Conservation (phyloP, 169 alveolate genomes). For the Cardiosporidium cionae region DNA sequence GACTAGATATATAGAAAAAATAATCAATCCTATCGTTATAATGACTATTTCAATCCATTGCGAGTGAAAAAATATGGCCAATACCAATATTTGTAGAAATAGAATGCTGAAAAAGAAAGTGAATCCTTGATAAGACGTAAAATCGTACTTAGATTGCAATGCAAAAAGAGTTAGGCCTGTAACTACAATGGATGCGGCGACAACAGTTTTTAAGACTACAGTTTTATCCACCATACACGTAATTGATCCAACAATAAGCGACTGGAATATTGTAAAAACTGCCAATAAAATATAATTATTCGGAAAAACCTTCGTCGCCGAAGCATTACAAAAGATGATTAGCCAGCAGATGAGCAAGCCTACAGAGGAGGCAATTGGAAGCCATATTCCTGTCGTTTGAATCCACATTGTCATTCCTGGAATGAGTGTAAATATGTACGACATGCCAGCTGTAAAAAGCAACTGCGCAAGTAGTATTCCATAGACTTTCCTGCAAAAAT, state of each 20-base stretch:
- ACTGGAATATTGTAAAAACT: constrained; percentile 17
- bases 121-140: constrained; percentile 41
- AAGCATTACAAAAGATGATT: constrained; percentile 2
- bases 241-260: constrained; percentile 16
- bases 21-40: constrained; percentile 37
- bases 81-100: constrained; percentile 24
- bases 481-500: neutral
- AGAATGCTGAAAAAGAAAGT: constrained; percentile 13
- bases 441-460: neutral
- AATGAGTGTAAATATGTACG: neutral
- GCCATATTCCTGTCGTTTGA: neutral
- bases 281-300: constrained; percentile 24
- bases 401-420: neutral
- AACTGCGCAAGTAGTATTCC: neutral
- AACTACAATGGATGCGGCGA: constrained; percentile 26
- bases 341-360: constrained; percentile 1
- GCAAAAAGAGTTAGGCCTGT: constrained; percentile 44
- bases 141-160: constrained; percentile 42
- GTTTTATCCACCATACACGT: neutral
- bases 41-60: constrained; percentile 35
- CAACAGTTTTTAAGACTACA: constrained; percentile 37
- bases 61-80: constrained; percentile 23
- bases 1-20: constrained; percentile 54
- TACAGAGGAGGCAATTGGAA: constrained; percentile 2
- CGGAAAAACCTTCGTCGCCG: constrained; percentile 14